These are phyloP conservation scores for Hymenoscyphus albidus DNA, from an alignment of 2,329 filamentous ascomycete species.

Conservation along the genomic window DNA sequence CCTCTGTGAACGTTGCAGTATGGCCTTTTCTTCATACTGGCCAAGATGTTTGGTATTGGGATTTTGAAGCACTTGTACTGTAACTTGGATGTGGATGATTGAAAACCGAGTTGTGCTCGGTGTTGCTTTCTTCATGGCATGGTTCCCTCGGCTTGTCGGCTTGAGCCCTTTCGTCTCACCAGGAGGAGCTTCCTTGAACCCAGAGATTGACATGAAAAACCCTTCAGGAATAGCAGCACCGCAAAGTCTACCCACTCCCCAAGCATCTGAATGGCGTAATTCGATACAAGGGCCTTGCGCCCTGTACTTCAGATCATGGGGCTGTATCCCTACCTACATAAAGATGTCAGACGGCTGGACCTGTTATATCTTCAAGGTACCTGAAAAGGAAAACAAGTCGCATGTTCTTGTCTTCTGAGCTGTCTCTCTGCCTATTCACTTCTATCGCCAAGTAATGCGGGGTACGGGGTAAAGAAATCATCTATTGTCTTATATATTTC, in stretches of 20 bases:
- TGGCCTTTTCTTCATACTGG: background rate
- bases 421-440: background rate
- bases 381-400: background rate
- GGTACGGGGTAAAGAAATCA: background rate
- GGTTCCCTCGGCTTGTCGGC: background rate
- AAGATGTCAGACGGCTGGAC: background rate
- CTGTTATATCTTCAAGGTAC: background rate
- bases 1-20: background rate
- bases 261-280: background rate
- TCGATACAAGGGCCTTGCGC: background rate
- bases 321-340: background rate
- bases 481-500: background rate
- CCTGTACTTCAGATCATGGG: background rate
- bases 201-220: too few relatives aligned
- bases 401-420: constrained; percentile 3
- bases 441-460: background rate
- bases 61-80: background rate
- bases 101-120: background rate
- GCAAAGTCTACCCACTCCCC: too few relatives aligned
- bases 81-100: background rate
- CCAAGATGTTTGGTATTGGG: background rate
- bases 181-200: background rate
- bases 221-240: too few relatives aligned
- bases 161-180: background rate
- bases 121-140: background rate